A percentile compares a stretch with the other conserved stretches of the same genome.
These are phyloP conservation scores for Suhomyces ambrosiae DNA, from an alignment of 1,139 yeast species.

Conservation along the genomic window DNA sequence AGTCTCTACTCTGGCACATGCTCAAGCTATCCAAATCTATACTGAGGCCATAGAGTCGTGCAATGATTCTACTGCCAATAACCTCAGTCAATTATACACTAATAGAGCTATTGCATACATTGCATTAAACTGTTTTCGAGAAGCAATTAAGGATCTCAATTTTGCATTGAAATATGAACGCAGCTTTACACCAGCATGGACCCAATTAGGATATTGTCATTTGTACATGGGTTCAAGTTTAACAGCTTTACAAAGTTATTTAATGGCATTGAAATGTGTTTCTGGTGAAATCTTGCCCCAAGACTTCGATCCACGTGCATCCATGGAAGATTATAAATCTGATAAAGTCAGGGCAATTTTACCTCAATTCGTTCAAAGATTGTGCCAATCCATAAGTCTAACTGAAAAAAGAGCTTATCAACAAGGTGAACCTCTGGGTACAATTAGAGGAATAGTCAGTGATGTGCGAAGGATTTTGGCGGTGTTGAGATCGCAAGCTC, in stretches of 20 bases:
- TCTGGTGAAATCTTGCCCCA: slow-evolving; percentile 38
- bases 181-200: slow-evolving; percentile 47
- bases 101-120: slow-evolving; percentile 49
- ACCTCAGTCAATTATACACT: slow-evolving; percentile 39
- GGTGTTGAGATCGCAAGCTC: slow-evolving; percentile 26
- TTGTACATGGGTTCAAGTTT: slow-evolving; percentile 44
- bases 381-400: slow-evolving; percentile 38
- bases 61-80: slow-evolving; percentile 17
- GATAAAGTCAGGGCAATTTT: slow-evolving; percentile 28
- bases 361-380: slow-evolving; percentile 45
- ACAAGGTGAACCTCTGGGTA: slow-evolving; percentile 30
- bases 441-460: slow-evolving; percentile 27
- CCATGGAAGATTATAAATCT: slow-evolving; percentile 25
- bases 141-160: slow-evolving; percentile 43
- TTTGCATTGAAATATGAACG: slow-evolving; percentile 35
- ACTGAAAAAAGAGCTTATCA: slow-evolving; percentile 47
- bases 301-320: slow-evolving; percentile 16
- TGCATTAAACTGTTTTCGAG: slow-evolving; percentile 46
- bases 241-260: slow-evolving; percentile 37
- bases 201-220: slow-evolving; percentile 49
- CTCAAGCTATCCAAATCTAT: slow-evolving; percentile 45
- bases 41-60: slow-evolving; percentile 39
- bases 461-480: slow-evolving; percentile 34
- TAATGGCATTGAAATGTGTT: slow-evolving; percentile 32
- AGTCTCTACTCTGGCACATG: slow-evolving; percentile 40